Evolutionary conservation across 176 grass and related monocot genomes (phyloP), one percentile per base, ranked within the genome.

Genomic region (Oryza officinalis): DNA sequence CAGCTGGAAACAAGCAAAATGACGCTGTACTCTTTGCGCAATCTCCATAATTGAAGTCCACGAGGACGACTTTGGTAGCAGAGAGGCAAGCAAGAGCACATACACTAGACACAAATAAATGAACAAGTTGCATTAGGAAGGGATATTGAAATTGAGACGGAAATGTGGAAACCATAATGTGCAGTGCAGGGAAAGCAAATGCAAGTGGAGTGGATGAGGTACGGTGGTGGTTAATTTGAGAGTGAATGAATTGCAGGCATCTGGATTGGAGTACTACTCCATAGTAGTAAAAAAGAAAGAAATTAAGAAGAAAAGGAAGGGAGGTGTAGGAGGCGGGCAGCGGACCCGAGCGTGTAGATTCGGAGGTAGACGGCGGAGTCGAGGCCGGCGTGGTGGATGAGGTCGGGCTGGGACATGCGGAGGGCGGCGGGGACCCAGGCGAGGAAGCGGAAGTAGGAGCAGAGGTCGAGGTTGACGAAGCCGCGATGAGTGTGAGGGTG

Each of bases 291-390:
- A 1, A 43, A 2, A 12, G 43, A 1, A 6, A 13, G 15, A 3
- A 26, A 40, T n/a, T n/a, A 35, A 37, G 14, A 20, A 5, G 0
- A 35, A 65, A 54, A 22, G 50, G 5, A 52, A 52, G 22, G 2
- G 3, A 64, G 10, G 32, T 33, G 32, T 33, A 33, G 32, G 32
- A 33, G 32, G 32, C 0, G 5, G 32, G 4, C 0, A 33, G 5
- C 32, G 4, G 6, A 35, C 33, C 33, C 96, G 71, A 98, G 93
- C 14, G 83, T 93, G 91, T 98, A 98, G 89, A 98, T 93, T 71
- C 92, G 86, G 0, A 98, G 96, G 90, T 98, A 98, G 76, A 98
- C 89, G 40, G 49, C 96, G 78, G 96, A 98, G 88, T 98, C 96
- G 67, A 98, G 86, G 0, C 96, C 96, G 1, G 96, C 96, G 78